Evolutionary conservation across 2,329 filamentous ascomycete species (phyloP).

Genomic region (Magnaporthiopsis incrustans): DNA sequence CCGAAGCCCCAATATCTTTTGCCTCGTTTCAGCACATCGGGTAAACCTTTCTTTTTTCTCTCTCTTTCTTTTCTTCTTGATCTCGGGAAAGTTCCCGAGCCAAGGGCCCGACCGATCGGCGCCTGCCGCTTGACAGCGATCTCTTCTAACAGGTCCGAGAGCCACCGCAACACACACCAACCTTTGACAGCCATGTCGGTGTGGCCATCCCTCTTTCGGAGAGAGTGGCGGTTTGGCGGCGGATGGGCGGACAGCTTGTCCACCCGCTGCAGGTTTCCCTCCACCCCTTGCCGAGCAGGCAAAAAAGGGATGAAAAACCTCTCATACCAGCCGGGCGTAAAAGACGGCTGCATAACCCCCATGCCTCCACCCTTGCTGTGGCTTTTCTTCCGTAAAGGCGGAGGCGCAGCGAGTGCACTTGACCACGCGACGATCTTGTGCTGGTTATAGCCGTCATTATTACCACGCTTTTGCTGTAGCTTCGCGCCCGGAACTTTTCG

Average conservation of each 20-base stretch:
- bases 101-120: background rate
- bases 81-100: background rate
- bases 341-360: background rate
- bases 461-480: background rate
- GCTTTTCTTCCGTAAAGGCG: background rate
- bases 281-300: background rate
- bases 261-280: background rate
- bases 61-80: background rate
- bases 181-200: too few species aligned
- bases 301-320: background rate
- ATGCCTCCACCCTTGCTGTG: background rate
- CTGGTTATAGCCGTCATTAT: background rate
- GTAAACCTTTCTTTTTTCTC: background rate
- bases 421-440: background rate
- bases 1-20: background rate
- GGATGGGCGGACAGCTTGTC: background rate
- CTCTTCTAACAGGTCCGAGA: background rate
- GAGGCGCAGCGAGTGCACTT: background rate
- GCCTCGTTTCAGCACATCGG: background rate
- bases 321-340: background rate
- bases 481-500: background rate
- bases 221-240: background rate
- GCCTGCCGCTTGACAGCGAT: background rate
- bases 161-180: too few species aligned
- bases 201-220: background rate